Conservation (phyloP, 2,329 filamentous ascomycete genomes). For the Exophiala oligosperma region DNA sequence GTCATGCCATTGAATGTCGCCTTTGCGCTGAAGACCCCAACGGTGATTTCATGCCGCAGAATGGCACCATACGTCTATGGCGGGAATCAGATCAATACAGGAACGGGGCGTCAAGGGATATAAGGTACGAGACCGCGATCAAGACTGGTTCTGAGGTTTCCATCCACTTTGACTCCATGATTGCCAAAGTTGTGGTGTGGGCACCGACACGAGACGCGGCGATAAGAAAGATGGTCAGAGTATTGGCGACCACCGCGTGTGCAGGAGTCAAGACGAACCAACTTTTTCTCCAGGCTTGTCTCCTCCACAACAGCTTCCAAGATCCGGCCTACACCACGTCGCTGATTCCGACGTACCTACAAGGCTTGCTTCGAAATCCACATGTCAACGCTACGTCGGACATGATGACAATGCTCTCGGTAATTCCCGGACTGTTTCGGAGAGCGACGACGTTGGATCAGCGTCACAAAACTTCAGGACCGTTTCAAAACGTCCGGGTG, state of each 20-base stretch:
- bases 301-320: slow-evolving; percentile 35
- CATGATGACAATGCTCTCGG: slow-evolving; percentile 19
- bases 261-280: slow-evolving; percentile 62
- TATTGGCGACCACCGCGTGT: slow-evolving; percentile 52
- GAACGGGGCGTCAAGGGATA: slow-evolving; percentile 24
- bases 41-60: slow-evolving; percentile 39
- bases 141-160: slow-evolving; percentile 40
- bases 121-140: slow-evolving; percentile 47
- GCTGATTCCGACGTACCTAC: slow-evolving; percentile 32
- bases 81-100: slow-evolving; percentile 25
- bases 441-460: too few relatives aligned
- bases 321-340: slow-evolving; percentile 48
- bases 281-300: slow-evolving; percentile 33
- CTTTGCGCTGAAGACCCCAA: slow-evolving; percentile 47
- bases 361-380: slow-evolving; percentile 31
- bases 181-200: slow-evolving; percentile 50
- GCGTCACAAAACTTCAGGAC: not conserved
- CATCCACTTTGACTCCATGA: slow-evolving; percentile 50
- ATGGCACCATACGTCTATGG: slow-evolving; percentile 40
- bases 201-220: slow-evolving; percentile 40
- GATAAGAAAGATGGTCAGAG: slow-evolving; percentile 37
- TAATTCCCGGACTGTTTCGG: slow-evolving; percentile 24
- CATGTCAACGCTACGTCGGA: slow-evolving; percentile 10
- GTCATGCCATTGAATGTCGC: slow-evolving; percentile 47
- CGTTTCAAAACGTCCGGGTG: slow-evolving; percentile 31